Percentiles rank a stretch among this genome's conserved stretches.
Evolutionary conservation across 352 stramenopile species (phyloP).

Genomic region (Phytopythium chamaehyphon): DNA sequence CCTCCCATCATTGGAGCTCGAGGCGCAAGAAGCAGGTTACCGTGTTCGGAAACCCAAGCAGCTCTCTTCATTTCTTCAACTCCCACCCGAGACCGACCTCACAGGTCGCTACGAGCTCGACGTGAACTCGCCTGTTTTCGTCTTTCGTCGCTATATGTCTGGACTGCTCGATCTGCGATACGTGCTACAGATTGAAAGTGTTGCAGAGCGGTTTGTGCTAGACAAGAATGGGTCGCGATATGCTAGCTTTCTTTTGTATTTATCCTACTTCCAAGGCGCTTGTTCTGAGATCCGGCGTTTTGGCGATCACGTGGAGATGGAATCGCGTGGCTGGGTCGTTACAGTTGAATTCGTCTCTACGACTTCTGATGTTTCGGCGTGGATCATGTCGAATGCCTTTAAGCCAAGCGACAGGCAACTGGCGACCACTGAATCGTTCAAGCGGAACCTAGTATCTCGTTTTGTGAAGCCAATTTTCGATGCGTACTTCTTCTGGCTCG

Average conservation of each 20-base stretch:
- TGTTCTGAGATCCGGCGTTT: slow-evolving; percentile 56
- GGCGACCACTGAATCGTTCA: background rate
- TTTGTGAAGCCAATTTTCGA: slow-evolving; percentile 68
- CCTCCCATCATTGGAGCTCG: slow-evolving; percentile 30
- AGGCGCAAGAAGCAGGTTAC: slow-evolving; percentile 38
- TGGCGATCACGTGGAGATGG: slow-evolving; percentile 73
- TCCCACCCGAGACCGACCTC: slow-evolving; percentile 56
- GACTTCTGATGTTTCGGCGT: slow-evolving; percentile 72
- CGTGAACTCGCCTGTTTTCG: slow-evolving; percentile 89
- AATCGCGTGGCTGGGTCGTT: slow-evolving; percentile 78
- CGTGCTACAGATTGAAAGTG: slow-evolving; percentile 96
- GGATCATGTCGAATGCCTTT: slow-evolving; percentile 78
- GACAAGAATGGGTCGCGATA: slow-evolving; percentile 54
- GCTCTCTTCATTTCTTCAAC: slow-evolving; percentile 41
- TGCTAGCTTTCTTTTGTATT: slow-evolving; percentile 64
- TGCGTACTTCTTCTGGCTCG: slow-evolving; percentile 79
- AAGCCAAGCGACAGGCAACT: slow-evolving; percentile 18
- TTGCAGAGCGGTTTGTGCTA: slow-evolving; percentile 87
- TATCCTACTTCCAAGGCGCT: slow-evolving; percentile 73
- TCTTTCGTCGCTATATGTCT: slow-evolving; percentile 93
- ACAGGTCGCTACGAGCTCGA: slow-evolving; percentile 61
- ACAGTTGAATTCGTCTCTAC: slow-evolving; percentile 84
- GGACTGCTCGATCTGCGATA: slow-evolving; percentile 97
- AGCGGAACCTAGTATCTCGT: slow-evolving; percentile 37
- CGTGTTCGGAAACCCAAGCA: slow-evolving; percentile 29